Evolutionary conservation across 225 moss, liverwort and hornwort genomes (phyloP).

Genomic region (Bryoerythrophyllum caledonicum): DNA sequence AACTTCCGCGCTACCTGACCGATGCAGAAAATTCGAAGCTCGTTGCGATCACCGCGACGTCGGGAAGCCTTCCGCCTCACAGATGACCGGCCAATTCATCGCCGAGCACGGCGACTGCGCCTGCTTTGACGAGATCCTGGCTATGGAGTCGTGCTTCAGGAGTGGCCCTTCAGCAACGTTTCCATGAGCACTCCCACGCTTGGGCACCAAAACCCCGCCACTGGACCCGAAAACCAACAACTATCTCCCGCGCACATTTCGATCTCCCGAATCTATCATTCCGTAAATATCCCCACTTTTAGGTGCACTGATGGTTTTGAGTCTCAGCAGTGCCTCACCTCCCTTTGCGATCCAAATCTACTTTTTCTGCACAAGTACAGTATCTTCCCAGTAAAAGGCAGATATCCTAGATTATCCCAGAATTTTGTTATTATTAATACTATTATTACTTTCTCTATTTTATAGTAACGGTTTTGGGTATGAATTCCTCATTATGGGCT

Average conservation of each 20-base stretch:
- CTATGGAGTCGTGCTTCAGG: constrained; percentile 33
- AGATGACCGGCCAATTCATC: background rate
- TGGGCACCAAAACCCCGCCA: background rate
- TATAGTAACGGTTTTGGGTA: background rate
- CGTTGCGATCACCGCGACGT: constrained; percentile 1
- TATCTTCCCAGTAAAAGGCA: background rate
- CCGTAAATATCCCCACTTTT: accelerated
- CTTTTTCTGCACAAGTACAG: too few relatives aligned
- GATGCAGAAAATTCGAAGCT: constrained; percentile 25
- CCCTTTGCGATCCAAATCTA: too few relatives aligned
- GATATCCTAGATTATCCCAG: background rate
- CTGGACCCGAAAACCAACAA: background rate
- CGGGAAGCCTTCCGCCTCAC: background rate
- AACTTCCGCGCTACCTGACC: constrained; percentile 11
- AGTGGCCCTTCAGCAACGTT: background rate
- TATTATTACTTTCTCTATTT: background rate
- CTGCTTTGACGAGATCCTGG: constrained; percentile 24
- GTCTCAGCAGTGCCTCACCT: too few relatives aligned
- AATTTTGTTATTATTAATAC: too few relatives aligned
- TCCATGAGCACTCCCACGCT: background rate
- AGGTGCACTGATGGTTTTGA: background rate
- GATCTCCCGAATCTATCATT: background rate
- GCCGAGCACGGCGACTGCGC: background rate
- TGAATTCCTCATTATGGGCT: background rate
- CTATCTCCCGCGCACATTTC: background rate